Evolutionary conservation across 176 grass and related monocot genomes (phyloP), one percentile per base, ranked within the genome.

Genomic region (Thalia dealbata): DNA sequence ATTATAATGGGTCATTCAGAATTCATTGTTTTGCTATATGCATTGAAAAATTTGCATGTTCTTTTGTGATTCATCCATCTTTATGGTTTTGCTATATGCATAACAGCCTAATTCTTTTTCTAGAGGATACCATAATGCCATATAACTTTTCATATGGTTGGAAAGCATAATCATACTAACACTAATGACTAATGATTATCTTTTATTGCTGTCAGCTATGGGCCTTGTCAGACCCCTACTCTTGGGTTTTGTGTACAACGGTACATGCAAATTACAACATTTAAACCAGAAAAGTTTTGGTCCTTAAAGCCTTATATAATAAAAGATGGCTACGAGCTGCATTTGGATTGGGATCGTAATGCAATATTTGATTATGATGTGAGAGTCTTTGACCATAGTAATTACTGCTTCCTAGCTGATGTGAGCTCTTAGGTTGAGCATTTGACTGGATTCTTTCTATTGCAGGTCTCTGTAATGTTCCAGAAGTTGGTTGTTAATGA

Each of bases 211-310:
- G 81, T 84, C 82, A 96, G 93, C 67, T 92, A 92, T 86, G 93
- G 93, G 51, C 93, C 93, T 50, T 97, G 93, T 79, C 93, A 97
- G 80, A 97, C 93, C 42, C 93, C 93, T 80, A 97, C 93, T 0
- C 85, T 96, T 58, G 89, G 89, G 75, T 92, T 97, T 76, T 97
- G 93, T 89, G 89, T 97, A 64, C 89, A 97, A 26, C 84, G 89
- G 14, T 88, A 83, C 73, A 81, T 92, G 85, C 93, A 92, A 88
- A 97, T 97, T 69, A 92, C 82, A 45, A 97, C 87, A 81, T 97
- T 97, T 72, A 97, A 97, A 84, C 93, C 93, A 76, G 93, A 97
- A 82, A 97, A 88, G 67, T 97, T 92, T 38, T 97, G 93, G 93
- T 92, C 87, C 22, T 85, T 92, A 84, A 88, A 85, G 84, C 88